Conservation (phyloP, 2,329 filamentous ascomycete genomes). For the Aspergillus hiratsukae region DNA sequence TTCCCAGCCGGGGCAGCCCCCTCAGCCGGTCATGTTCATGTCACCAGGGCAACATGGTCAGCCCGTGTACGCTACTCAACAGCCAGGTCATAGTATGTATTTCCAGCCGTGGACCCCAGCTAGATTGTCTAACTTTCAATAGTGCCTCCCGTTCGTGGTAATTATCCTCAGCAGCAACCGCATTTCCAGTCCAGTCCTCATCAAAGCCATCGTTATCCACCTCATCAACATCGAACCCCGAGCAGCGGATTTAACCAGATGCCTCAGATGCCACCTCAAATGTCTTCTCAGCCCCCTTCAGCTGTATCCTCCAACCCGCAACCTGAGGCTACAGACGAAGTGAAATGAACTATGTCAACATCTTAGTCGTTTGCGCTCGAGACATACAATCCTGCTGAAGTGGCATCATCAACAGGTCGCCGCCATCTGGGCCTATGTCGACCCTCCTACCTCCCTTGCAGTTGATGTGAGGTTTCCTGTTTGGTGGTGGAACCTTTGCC, state of each 20-base stretch:
- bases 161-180: conserved; percentile 58
- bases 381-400: conserved; percentile 4
- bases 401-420: conserved; percentile 1
- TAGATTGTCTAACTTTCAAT: conserved; percentile 27
- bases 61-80: conserved; percentile 66
- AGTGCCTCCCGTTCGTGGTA: conserved; percentile 58
- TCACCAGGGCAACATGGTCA: conserved; percentile 71
- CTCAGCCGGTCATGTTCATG: conserved; percentile 67
- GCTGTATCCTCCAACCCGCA: conserved; percentile 35
- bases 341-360: conserved; percentile 39
- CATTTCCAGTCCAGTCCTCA: conserved; percentile 65
- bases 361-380: conserved; percentile 1
- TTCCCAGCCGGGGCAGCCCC: conserved; percentile 80
- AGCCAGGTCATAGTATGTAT: conserved; percentile 69
- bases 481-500: background rate
- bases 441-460: conserved; percentile 4
- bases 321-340: conserved; percentile 43
- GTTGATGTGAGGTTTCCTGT: conserved; percentile 1
- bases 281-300: conserved; percentile 35
- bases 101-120: conserved; percentile 6
- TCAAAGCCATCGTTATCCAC: conserved; percentile 58
- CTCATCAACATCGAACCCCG: conserved; percentile 52
- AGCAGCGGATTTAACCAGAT: conserved; percentile 54
- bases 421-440: conserved; percentile 2
- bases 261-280: conserved; percentile 42